Evolutionary conservation across 2,329 filamentous ascomycete genomes (phyloP).

Genomic region (Penicillium digitatum): DNA sequence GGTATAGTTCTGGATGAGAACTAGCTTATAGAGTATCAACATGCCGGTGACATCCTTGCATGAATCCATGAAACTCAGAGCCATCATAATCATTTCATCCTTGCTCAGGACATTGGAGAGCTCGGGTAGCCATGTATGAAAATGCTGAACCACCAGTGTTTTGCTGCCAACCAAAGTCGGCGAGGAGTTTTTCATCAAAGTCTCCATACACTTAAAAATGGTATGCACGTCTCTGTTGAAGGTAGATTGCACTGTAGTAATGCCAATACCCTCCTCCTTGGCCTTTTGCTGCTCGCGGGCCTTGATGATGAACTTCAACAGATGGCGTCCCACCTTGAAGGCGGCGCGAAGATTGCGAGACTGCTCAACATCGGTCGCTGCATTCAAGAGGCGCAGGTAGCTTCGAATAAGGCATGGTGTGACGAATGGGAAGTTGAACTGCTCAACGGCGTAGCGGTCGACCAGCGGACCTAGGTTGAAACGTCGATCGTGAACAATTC

Average conservation of each 20-base stretch:
- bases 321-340: slow-evolving; percentile 89
- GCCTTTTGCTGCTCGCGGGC: slow-evolving; percentile 78
- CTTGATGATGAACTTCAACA: slow-evolving; percentile 92
- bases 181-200: slow-evolving; percentile 81
- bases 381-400: slow-evolving; percentile 76
- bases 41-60: slow-evolving; percentile 85
- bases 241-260: slow-evolving; percentile 64
- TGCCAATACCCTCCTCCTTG: slow-evolving; percentile 85
- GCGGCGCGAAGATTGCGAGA: slow-evolving; percentile 82
- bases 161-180: slow-evolving; percentile 89
- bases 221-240: slow-evolving; percentile 80
- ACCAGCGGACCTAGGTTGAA: slow-evolving; percentile 90
- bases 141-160: slow-evolving; percentile 90
- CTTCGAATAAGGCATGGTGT: slow-evolving; percentile 84
- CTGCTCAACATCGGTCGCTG: slow-evolving; percentile 75
- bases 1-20: slow-evolving; percentile 88
- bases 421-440: slow-evolving; percentile 90
- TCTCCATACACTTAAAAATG: slow-evolving; percentile 86
- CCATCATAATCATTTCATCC: slow-evolving; percentile 84
- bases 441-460: slow-evolving; percentile 81
- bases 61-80: slow-evolving; percentile 89
- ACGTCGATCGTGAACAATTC: slow-evolving; percentile 88
- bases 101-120: slow-evolving; percentile 70
- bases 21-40: slow-evolving; percentile 83
- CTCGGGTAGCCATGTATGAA: slow-evolving; percentile 96